Percentiles rank a stretch among this genome's conserved stretches.
phyloP scores from a whole-genome alignment of 2,329 filamentous ascomycete species.

The Claviceps monticola region DNA sequence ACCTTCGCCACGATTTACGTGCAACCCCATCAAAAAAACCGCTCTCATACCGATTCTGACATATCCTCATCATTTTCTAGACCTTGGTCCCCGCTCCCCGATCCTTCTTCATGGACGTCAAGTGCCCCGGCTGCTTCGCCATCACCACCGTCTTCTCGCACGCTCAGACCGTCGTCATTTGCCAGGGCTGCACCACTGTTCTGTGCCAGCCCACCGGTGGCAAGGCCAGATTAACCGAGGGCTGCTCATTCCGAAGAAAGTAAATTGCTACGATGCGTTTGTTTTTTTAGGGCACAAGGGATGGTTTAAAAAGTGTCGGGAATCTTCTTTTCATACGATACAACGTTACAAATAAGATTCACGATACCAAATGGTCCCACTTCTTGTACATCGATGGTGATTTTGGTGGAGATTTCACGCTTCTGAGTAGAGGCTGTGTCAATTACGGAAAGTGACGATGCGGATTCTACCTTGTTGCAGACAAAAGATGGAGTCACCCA shows the following conservation, averaged over 20 bases:
- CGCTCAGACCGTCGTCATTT: slow-evolving; percentile 99
- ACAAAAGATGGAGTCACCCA: slow-evolving; percentile 58
- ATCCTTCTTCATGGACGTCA: slow-evolving; percentile 99
- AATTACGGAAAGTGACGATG: too few species aligned
- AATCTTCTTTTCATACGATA: too few species aligned
- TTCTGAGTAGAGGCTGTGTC: too few species aligned
- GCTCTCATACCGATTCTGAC: not conserved
- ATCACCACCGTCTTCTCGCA: slow-evolving; percentile 99
- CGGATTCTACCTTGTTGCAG: slow-evolving; percentile 33
- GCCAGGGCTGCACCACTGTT: slow-evolving; percentile 97
- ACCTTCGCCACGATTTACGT: slow-evolving; percentile 6
- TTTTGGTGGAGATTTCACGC: too few species aligned
- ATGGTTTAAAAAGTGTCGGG: too few species aligned
- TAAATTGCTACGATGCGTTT: slow-evolving; percentile 48
- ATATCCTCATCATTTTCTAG: slow-evolving; percentile 28
- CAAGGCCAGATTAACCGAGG: slow-evolving; percentile 97
- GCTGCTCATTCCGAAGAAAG: slow-evolving; percentile 99
- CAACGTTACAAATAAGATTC: too few species aligned
- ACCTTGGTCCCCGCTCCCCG: slow-evolving; percentile 89
- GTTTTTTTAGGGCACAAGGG: slow-evolving; percentile 22
- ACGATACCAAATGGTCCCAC: too few species aligned
- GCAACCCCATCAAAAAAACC: not conserved
- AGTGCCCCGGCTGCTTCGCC: slow-evolving; percentile 99
- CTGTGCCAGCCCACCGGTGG: slow-evolving; percentile 99
- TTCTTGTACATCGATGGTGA: too few species aligned